A percentile compares a stretch with the other conserved stretches of the same genome.
phyloP scores from a whole-genome alignment of 352 stramenopile genomes.

The Phytophthora vignae region DNA sequence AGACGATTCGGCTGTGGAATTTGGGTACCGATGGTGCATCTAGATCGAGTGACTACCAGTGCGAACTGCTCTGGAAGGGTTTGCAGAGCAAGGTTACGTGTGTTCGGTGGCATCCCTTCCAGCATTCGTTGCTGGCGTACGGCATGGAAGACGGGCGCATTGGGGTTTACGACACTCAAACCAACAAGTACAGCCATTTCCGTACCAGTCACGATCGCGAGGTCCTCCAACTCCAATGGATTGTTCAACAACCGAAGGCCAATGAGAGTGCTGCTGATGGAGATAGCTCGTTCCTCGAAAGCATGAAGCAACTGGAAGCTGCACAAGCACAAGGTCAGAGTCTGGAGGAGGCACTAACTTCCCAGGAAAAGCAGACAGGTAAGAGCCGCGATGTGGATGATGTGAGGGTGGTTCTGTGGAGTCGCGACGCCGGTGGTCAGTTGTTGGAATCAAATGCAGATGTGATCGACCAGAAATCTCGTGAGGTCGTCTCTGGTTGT shows the following conservation, averaged over 20 bases:
- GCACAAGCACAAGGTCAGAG: constrained; percentile 55
- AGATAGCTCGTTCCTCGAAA: constrained; percentile 47
- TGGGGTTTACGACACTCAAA: constrained; percentile 62
- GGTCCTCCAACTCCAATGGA: constrained; percentile 61
- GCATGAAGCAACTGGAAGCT: constrained; percentile 58
- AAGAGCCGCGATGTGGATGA: constrained; percentile 10
- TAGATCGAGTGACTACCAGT: constrained; percentile 36
- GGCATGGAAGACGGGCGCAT: constrained; percentile 77
- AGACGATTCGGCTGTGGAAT: constrained; percentile 78
- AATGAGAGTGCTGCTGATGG: not conserved
- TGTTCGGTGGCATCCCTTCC: constrained; percentile 69
- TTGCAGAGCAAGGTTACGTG: constrained; percentile 81
- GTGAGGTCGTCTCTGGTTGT: constrained; percentile 26
- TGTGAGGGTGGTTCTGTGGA: constrained; percentile 62
- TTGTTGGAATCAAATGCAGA: constrained; percentile 54
- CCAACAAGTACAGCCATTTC: constrained; percentile 64
- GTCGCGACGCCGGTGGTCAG: constrained; percentile 36
- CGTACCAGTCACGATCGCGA: constrained; percentile 49
- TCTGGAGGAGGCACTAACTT: constrained; percentile 57
- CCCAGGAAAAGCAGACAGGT: constrained; percentile 34
- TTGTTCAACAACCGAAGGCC: constrained; percentile 17
- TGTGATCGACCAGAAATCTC: constrained; percentile 37
- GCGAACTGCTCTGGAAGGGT: constrained; percentile 79
- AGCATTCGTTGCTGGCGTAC: constrained; percentile 62
- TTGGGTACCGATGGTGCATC: constrained; percentile 20